Conservation (phyloP, 352 stramenopile genomes). For the Phytophthora pini region DNA sequence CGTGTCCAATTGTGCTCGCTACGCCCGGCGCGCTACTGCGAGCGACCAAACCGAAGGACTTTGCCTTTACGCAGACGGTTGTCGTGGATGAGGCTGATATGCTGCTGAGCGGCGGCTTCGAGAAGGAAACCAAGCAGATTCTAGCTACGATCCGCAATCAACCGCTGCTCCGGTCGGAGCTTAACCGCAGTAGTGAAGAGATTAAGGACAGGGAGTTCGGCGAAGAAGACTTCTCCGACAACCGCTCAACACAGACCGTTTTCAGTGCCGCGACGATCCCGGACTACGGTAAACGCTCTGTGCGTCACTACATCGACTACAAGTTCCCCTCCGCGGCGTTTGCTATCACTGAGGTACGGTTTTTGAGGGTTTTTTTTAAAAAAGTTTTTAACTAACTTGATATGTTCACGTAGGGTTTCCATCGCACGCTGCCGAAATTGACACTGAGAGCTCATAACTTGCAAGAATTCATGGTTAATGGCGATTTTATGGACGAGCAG, state of each 20-base stretch:
- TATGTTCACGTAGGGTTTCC: slow-evolving; percentile 58
- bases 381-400: no score
- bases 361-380: background rate
- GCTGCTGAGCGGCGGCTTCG: slow-evolving; percentile 76
- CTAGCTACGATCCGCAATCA: slow-evolving; percentile 84
- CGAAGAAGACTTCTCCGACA: slow-evolving; percentile 32
- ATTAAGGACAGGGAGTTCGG: slow-evolving; percentile 13
- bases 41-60: slow-evolving; percentile 68
- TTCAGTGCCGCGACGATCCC: slow-evolving; percentile 87
- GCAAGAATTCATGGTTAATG: slow-evolving; percentile 36
- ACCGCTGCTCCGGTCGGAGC: slow-evolving; percentile 47
- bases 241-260: slow-evolving; percentile 60
- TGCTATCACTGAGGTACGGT: slow-evolving; percentile 65
- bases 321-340: slow-evolving; percentile 76
- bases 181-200: slow-evolving; percentile 47
- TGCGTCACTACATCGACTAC: slow-evolving; percentile 73
- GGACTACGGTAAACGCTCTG: slow-evolving; percentile 78
- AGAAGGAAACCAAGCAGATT: slow-evolving; percentile 84
- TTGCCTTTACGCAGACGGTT: slow-evolving; percentile 77
- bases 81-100: slow-evolving; percentile 87
- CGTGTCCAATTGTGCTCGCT: slow-evolving; percentile 64
- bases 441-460: slow-evolving; percentile 49
- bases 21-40: slow-evolving; percentile 72
- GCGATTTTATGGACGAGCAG: slow-evolving; percentile 29
- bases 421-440: slow-evolving; percentile 67